These are phyloP conservation scores for Ganoderma lingzhi DNA, from an alignment of 1,284 basidiomycete species.

Conservation along the genomic window DNA sequence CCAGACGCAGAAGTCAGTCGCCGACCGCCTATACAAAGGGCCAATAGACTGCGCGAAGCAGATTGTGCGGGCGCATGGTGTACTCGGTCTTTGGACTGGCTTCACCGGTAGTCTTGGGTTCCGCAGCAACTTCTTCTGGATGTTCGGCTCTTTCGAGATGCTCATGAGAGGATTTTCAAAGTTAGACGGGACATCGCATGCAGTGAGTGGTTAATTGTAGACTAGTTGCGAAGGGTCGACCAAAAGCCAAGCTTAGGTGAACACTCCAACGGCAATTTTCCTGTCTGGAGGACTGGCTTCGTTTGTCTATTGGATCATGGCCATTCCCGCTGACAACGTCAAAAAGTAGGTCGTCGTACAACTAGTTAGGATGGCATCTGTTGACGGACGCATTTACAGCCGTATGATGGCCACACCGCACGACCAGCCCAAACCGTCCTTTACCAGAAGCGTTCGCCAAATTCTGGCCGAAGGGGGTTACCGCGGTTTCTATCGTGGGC, in stretches of 20 bases:
- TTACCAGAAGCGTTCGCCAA: conserved; percentile 53
- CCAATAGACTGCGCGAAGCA: conserved; percentile 68
- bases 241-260: conserved; percentile 53
- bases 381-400: conserved; percentile 41
- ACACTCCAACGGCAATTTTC: conserved; percentile 71
- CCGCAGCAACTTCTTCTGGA: conserved; percentile 73
- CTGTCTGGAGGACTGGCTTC: conserved; percentile 72
- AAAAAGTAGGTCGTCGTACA: conserved; percentile 65
- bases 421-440: conserved; percentile 55
- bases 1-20: conserved; percentile 64
- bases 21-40: conserved; percentile 69
- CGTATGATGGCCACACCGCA: conserved; percentile 67
- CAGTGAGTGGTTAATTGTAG: conserved; percentile 47
- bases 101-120: conserved; percentile 70
- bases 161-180: conserved; percentile 65
- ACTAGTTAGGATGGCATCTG: neutral
- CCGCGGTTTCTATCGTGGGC: conserved; percentile 68
- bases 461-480: conserved; percentile 61
- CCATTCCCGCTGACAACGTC: conserved; percentile 80
- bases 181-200: conserved; percentile 60
- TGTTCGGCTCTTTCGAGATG: conserved; percentile 72
- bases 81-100: conserved; percentile 69
- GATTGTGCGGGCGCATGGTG: conserved; percentile 62
- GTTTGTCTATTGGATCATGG: conserved; percentile 72
- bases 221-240: neutral